These are phyloP conservation scores for Mycocalia duriaeana DNA, from an alignment of 1,284 basidiomycete species.

Conservation along the genomic window DNA sequence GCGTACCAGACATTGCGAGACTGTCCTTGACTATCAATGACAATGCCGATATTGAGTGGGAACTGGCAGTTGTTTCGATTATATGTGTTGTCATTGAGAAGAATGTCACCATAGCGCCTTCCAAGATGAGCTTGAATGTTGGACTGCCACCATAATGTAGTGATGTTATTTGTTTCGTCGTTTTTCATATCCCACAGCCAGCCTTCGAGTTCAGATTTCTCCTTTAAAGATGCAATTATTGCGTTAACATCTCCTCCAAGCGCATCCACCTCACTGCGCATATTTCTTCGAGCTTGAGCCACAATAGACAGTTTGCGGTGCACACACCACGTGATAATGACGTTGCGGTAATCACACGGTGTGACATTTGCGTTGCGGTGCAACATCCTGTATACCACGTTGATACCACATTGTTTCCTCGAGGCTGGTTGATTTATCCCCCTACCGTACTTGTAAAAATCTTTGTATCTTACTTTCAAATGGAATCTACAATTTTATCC, in stretches of 20 bases:
- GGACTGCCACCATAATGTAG: constrained; percentile 25
- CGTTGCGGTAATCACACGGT: background rate
- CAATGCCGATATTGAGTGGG: constrained; percentile 25
- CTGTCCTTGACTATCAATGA: constrained; percentile 17
- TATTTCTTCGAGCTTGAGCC: constrained; percentile 9
- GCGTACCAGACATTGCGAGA: constrained; percentile 21
- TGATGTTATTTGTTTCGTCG: constrained; percentile 16
- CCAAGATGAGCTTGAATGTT: constrained; percentile 19
- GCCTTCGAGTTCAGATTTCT: constrained; percentile 9
- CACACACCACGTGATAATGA: background rate
- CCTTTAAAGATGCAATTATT: constrained; percentile 7
- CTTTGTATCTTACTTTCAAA: background rate
- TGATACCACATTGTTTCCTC: background rate
- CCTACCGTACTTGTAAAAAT: background rate
- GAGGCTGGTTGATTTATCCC: background rate
- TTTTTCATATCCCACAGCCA: constrained; percentile 20
- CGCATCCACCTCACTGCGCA: constrained; percentile 10
- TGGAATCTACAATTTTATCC: background rate
- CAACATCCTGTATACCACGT: background rate
- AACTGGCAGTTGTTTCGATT: constrained; percentile 24
- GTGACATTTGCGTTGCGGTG: background rate
- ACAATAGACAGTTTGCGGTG: background rate
- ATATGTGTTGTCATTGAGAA: constrained; percentile 26
- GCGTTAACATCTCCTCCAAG: constrained; percentile 13
- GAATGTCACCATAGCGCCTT: constrained; percentile 19